Percentiles rank a stretch among this genome's conserved stretches.
phyloP scores from a whole-genome alignment of 1,139 yeast genomes.

The Yamadazyma epiphylla region DNA sequence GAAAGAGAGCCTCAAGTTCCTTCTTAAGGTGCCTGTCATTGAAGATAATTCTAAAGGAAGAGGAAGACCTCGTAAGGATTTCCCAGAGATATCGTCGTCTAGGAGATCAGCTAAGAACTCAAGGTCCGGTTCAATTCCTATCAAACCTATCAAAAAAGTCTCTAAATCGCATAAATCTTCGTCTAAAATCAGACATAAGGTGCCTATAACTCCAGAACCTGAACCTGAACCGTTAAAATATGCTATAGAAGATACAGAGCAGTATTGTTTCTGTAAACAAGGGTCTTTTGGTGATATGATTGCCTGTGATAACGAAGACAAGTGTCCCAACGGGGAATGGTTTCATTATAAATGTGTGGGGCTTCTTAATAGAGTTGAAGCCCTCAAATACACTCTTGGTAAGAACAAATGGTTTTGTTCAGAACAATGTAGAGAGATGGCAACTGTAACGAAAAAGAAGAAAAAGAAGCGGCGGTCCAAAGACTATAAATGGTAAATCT shows the following conservation, averaged over 20 bases:
- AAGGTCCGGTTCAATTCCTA: slow-evolving; percentile 27
- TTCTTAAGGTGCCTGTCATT: slow-evolving; percentile 22
- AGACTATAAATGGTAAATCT: slow-evolving; percentile 11
- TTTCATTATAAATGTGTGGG: slow-evolving; percentile 50
- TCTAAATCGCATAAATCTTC: slow-evolving; percentile 1
- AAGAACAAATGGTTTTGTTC: slow-evolving; percentile 42
- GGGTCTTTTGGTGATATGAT: slow-evolving; percentile 47
- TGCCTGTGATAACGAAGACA: slow-evolving; percentile 39
- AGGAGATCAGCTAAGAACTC: slow-evolving; percentile 6
- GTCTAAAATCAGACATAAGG: too few species aligned
- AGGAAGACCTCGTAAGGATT: slow-evolving; percentile 36
- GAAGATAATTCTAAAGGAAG: slow-evolving; percentile 13
- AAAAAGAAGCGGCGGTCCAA: slow-evolving; percentile 16
- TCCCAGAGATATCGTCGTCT: slow-evolving; percentile 10
- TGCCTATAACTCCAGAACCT: slow-evolving; percentile 4
- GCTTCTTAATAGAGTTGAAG: slow-evolving; percentile 36
- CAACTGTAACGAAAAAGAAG: slow-evolving; percentile 14
- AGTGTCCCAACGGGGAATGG: slow-evolving; percentile 49
- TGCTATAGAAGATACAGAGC: slow-evolving; percentile 15
- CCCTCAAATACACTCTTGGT: slow-evolving; percentile 34
- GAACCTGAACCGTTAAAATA: slow-evolving; percentile 2
- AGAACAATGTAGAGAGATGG: slow-evolving; percentile 23
- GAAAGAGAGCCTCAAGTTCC: slow-evolving; percentile 18
- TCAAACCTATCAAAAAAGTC: slow-evolving; percentile 11
- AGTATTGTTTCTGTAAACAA: slow-evolving; percentile 43